These are phyloP conservation scores for Knufia petricola DNA, from an alignment of 2,329 filamentous ascomycete species.

Conservation along the genomic window DNA sequence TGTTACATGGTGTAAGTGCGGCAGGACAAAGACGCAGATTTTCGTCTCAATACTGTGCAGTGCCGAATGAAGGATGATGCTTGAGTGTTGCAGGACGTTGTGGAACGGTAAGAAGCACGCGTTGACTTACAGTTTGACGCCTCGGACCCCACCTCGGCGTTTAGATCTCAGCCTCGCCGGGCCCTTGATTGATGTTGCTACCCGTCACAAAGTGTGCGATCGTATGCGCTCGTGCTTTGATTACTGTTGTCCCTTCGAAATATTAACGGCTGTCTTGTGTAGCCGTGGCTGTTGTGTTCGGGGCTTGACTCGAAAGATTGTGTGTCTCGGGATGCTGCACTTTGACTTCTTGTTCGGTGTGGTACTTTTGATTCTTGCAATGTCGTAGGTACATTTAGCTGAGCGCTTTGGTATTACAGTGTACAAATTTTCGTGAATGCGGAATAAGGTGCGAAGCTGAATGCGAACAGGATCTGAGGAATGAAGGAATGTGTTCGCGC, in stretches of 20 bases:
- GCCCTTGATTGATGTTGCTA: slow-evolving; percentile 2
- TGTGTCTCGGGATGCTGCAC: not conserved
- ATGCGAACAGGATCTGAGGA: not conserved
- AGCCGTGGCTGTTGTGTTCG: not conserved
- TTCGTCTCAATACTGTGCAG: not conserved
- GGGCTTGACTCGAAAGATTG: not conserved
- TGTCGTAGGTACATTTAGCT: not conserved
- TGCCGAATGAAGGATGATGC: not conserved
- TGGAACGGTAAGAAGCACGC: slow-evolving; percentile 7
- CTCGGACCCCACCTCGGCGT: slow-evolving; percentile 9
- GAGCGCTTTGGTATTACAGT: not conserved
- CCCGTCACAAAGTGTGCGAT: not conserved
- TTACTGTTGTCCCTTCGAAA: not conserved
- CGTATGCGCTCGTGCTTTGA: not conserved
- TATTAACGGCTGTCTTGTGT: not conserved
- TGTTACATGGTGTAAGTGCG: not conserved
- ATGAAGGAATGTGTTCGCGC: slow-evolving; percentile 5
- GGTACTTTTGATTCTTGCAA: not conserved
- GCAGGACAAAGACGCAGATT: slow-evolving; percentile 4
- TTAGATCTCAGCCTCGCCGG: slow-evolving; percentile 10
- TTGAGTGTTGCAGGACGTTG: not conserved
- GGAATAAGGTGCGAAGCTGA: not conserved
- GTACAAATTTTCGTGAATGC: too few relatives aligned
- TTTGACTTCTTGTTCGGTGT: too few relatives aligned
- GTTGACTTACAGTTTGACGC: slow-evolving; percentile 9